Conservation (phyloP, 2,329 filamentous ascomycete genomes). For the Fusarium nanum region DNA sequence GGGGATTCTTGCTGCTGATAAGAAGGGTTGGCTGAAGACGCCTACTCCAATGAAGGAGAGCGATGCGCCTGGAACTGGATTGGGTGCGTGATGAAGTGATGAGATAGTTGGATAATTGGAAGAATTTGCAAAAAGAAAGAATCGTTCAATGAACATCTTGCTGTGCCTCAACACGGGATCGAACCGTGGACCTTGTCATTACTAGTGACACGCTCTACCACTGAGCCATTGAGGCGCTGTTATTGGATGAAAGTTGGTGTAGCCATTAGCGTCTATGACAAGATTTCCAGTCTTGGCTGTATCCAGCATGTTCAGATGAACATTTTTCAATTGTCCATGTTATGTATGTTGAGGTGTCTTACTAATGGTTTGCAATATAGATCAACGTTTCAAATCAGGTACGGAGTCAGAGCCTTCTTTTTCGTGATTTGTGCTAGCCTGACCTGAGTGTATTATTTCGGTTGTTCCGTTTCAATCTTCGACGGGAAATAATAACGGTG, state of each 20-base stretch:
- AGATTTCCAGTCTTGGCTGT: too few species aligned
- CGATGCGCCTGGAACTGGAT: slow-evolving; percentile 19
- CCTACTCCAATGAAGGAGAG: slow-evolving; percentile 14
- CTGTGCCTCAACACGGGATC: slow-evolving; percentile 20
- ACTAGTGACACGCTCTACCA: slow-evolving; percentile 34
- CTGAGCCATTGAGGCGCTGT: slow-evolving; percentile 25
- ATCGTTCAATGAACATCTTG: rapidly evolving
- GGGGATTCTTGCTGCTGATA: slow-evolving; percentile 22
- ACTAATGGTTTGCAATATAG: too few species aligned
- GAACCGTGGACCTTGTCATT: slow-evolving; percentile 33
- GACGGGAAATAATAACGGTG: too few species aligned
- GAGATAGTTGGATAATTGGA: background rate
- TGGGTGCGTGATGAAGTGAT: background rate
- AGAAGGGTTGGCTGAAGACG: slow-evolving; percentile 28
- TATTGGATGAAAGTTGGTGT: background rate
- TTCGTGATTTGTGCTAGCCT: too few species aligned
- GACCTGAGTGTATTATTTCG: too few species aligned
- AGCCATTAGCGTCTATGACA: rapidly evolving
- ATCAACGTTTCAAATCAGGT: too few species aligned
- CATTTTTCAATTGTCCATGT: too few species aligned
- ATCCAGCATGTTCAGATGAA: background rate
- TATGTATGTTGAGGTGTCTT: rapidly evolving
- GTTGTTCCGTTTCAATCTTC: too few species aligned
- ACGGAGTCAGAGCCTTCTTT: too few species aligned
- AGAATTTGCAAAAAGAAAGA: background rate